These are phyloP conservation scores for Chaetomiaceae sp. DNA, from an alignment of 2,329 filamentous ascomycete genomes.

Conservation along the genomic window DNA sequence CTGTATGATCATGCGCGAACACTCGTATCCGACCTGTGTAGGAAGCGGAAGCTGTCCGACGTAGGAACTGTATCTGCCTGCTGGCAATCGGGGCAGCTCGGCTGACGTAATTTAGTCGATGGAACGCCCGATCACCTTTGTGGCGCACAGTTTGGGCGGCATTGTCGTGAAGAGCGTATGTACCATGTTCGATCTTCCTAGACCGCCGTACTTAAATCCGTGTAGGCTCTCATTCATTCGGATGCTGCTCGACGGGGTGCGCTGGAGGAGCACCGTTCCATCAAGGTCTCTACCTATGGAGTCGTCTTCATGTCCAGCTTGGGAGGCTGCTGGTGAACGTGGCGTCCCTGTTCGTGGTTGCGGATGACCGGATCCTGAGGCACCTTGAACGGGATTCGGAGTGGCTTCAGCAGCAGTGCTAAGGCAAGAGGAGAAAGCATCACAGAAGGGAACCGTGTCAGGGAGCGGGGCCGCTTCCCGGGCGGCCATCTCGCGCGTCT, in stretches of 20 bases:
- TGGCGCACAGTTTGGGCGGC: conserved; percentile 69
- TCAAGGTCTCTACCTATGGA: conserved; percentile 69
- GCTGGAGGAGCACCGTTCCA: conserved; percentile 59
- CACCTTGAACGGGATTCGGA: conserved; percentile 28
- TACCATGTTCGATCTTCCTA: conserved; percentile 31
- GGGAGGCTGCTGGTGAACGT: conserved; percentile 31
- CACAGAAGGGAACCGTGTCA: too few species aligned
- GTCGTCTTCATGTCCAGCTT: conserved; percentile 58
- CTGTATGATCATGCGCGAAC: conserved; percentile 33
- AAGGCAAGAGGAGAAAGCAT: too few species aligned
- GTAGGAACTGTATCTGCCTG: neutral
- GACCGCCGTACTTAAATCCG: neutral
- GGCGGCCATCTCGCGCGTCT: too few species aligned
- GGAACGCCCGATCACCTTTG: conserved; percentile 64
- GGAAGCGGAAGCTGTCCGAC: conserved; percentile 26
- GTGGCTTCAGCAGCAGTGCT: conserved; percentile 34
- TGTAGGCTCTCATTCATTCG: conserved; percentile 36
- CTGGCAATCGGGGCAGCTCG: neutral
- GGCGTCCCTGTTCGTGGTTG: conserved; percentile 30
- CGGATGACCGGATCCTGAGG: neutral
- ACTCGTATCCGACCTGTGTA: conserved; percentile 34
- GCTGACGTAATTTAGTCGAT: conserved; percentile 23
- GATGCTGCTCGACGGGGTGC: conserved; percentile 29
- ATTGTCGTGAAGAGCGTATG: conserved; percentile 63
- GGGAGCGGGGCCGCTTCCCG: too few species aligned